Evolutionary conservation across 768 basidiomycete species (phyloP).

Genomic region (Collybia mongolica): DNA sequence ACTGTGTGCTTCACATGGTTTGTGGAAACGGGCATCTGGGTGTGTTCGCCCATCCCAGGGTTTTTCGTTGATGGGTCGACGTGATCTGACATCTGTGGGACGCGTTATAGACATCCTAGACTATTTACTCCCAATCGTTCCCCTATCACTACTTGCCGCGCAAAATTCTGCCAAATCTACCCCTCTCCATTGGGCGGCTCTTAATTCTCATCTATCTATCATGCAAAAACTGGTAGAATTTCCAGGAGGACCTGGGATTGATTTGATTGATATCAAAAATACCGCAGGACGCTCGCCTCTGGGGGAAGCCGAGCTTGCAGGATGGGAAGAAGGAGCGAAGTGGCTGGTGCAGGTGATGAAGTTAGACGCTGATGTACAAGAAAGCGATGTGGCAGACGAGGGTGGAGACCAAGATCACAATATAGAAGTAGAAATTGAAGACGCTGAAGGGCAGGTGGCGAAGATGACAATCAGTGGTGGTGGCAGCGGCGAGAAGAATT

Average conservation of each 20-base stretch:
- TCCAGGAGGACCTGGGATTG: conserved; percentile 56
- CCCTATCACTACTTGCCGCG: conserved; percentile 52
- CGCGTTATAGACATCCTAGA: conserved; percentile 65
- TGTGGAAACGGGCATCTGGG: conserved; percentile 88
- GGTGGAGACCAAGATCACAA: conserved; percentile 32
- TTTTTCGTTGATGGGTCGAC: conserved; percentile 4
- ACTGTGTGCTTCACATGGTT: conserved; percentile 83
- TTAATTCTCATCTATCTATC: conserved; percentile 74
- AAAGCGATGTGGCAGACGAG: conserved; percentile 36
- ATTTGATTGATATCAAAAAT: conserved; percentile 78
- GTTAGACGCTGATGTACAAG: conserved; percentile 48
- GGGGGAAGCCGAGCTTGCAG: conserved; percentile 75
- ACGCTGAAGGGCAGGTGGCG: conserved; percentile 68
- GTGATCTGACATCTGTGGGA: conserved; percentile 46
- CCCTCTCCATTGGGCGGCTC: conserved; percentile 87
- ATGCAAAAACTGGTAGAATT: conserved; percentile 59
- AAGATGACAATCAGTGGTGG: conserved; percentile 52
- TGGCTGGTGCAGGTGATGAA: conserved; percentile 85
- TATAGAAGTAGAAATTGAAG: conserved; percentile 70
- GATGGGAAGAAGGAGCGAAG: conserved; percentile 81
- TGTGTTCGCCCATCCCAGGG: conserved; percentile 28
- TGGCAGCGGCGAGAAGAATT: neutral
- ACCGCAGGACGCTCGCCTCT: conserved; percentile 72
- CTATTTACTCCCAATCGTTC: conserved; percentile 63
- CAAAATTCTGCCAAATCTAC: conserved; percentile 78